phyloP scores from a whole-genome alignment of 2,329 filamentous ascomycete species.

The Didymosphaeria variabile region DNA sequence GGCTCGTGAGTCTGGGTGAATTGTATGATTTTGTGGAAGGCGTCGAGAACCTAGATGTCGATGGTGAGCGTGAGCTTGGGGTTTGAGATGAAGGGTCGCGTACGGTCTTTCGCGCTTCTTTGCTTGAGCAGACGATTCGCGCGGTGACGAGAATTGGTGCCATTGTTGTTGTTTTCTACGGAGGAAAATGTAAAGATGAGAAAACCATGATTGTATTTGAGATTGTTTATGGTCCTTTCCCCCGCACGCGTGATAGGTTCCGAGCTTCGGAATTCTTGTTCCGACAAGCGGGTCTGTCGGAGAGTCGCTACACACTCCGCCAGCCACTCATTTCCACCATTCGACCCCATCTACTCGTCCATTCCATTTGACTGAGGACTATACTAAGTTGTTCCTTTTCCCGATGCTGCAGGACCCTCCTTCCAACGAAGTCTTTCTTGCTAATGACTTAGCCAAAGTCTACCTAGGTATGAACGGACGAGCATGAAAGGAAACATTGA shows the following conservation, averaged over 20 bases:
- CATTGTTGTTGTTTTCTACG: slow-evolving; percentile 22
- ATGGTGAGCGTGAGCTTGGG: neutral
- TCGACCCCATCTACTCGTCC: too few species aligned
- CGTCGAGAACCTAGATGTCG: slow-evolving; percentile 20
- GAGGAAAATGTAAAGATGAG: neutral
- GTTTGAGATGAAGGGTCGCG: neutral
- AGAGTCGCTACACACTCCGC: neutral
- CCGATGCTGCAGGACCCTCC: too few species aligned
- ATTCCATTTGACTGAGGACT: too few species aligned
- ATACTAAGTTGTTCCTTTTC: too few species aligned
- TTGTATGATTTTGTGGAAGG: slow-evolving; percentile 37
- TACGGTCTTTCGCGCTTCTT: slow-evolving; percentile 23
- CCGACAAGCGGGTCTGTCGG: slow-evolving; percentile 5
- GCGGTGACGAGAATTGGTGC: slow-evolving; percentile 32
- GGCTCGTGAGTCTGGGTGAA: slow-evolving; percentile 32
- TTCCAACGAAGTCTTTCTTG: too few species aligned
- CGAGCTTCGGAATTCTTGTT: slow-evolving; percentile 17
- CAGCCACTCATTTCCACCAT: too few species aligned
- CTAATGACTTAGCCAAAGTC: too few species aligned
- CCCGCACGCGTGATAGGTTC: slow-evolving; percentile 8
- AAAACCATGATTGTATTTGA: neutral
- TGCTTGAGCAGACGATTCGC: slow-evolving; percentile 28
- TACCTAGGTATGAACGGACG: too few species aligned
- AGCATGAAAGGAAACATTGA: too few species aligned
- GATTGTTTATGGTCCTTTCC: neutral